phyloP scores from a whole-genome alignment of 1,284 basidiomycete genomes.

The Phaffia rhodozyma region DNA sequence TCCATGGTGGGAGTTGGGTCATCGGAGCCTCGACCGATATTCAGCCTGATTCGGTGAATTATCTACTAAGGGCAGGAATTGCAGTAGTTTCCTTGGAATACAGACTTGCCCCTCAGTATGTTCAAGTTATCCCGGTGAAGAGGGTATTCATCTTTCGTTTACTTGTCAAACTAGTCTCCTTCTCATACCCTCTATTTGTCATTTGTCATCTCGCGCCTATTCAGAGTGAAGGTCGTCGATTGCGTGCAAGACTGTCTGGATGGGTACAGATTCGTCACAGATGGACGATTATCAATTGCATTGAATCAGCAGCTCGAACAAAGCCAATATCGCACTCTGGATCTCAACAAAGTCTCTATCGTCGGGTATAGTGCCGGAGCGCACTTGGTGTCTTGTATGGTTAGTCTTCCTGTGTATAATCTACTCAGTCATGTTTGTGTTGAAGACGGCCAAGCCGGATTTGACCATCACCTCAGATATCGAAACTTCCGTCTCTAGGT shows the following conservation, averaged over 20 bases:
- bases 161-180: background rate
- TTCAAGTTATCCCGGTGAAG: background rate
- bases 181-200: background rate
- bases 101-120: conserved; percentile 21
- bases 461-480: no score
- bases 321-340: background rate
- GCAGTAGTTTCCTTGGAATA: conserved; percentile 21
- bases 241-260: conserved; percentile 1
- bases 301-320: background rate
- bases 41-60: conserved; percentile 21
- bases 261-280: background rate
- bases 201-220: background rate
- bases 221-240: conserved; percentile 2
- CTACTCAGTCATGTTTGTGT: background rate
- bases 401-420: background rate
- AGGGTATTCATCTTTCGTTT: background rate
- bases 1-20: conserved; percentile 21
- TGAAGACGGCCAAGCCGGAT: no score
- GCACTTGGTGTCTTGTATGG: conserved; percentile 3
- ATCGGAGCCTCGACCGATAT: conserved; percentile 19
- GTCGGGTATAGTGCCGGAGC: conserved; percentile 3
- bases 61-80: conserved; percentile 19
- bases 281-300: background rate
- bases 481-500: no score
- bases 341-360: background rate